These are phyloP conservation scores for Urostyla sp. DNA, from an alignment of 73 alveolate species.

Conservation along the genomic window DNA sequence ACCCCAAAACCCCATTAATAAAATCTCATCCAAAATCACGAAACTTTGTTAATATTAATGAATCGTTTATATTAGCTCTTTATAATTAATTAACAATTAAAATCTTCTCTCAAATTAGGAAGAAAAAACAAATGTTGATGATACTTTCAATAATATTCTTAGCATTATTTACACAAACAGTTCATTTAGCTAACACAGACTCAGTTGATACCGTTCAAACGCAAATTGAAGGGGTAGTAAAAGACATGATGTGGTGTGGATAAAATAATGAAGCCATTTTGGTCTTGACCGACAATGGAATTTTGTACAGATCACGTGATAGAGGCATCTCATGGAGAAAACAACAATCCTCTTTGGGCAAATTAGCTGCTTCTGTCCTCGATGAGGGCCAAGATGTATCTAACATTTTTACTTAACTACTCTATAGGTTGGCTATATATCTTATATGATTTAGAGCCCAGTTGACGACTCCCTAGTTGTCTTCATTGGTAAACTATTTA, in stretches of 20 bases:
- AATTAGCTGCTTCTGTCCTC: conserved; percentile 13
- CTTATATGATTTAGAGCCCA: conserved; percentile 71
- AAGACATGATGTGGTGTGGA: conserved; percentile 85
- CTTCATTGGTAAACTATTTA: conserved; percentile 38
- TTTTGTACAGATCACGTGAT: conserved; percentile 82
- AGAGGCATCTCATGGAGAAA: conserved; percentile 84
- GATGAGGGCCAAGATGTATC: conserved; percentile 47
- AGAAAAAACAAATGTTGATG: too few relatives aligned
- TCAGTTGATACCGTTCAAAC: neutral
- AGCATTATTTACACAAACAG: too few relatives aligned
- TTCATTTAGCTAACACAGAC: conserved; percentile 23
- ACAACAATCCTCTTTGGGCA: conserved; percentile 30
- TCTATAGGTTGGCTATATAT: conserved; percentile 78
- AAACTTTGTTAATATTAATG: too few relatives aligned
- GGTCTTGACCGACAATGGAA: conserved; percentile 75
- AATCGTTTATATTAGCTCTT: too few relatives aligned
- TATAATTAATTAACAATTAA: too few relatives aligned
- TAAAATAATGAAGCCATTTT: conserved; percentile 63
- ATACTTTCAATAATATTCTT: too few relatives aligned
- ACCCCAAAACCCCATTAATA: too few relatives aligned
- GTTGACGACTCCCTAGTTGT: conserved; percentile 79
- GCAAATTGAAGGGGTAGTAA: conserved; percentile 22
- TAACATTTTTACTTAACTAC: neutral
- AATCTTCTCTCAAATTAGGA: too few relatives aligned
- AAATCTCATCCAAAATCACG: too few relatives aligned